Conservation (phyloP, 495 filamentous ascomycete genomes). For the Copromyces sp. region DNA sequence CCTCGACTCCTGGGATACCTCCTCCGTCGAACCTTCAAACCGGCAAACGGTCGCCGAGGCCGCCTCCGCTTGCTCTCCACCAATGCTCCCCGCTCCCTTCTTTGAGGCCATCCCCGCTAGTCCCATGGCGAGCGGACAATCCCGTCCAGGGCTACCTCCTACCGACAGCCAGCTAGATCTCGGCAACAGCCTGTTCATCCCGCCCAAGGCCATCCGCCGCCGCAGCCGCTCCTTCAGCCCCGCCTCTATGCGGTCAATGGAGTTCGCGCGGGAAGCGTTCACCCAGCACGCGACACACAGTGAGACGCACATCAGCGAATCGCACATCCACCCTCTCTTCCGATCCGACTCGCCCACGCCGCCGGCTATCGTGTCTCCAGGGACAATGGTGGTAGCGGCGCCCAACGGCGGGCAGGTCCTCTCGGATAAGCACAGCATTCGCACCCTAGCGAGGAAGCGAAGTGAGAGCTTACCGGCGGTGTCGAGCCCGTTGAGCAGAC, state of each 20-base stretch:
- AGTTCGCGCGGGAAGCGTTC: slow-evolving; percentile 22
- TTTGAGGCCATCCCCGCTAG: slow-evolving; percentile 53
- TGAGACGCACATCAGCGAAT: slow-evolving; percentile 69
- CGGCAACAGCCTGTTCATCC: slow-evolving; percentile 1
- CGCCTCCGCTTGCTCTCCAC: slow-evolving; percentile 23
- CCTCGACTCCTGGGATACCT: slow-evolving; percentile 63
- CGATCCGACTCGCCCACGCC: slow-evolving; percentile 62
- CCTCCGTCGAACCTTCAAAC: slow-evolving; percentile 47
- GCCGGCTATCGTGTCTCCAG: slow-evolving; percentile 54
- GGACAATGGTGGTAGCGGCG: slow-evolving; percentile 60
- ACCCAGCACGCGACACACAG: slow-evolving; percentile 22
- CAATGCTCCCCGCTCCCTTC: slow-evolving; percentile 23
- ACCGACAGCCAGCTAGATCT: background rate
- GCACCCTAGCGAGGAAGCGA: slow-evolving; percentile 53
- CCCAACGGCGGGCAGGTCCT: slow-evolving; percentile 61
- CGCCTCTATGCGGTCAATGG: slow-evolving; percentile 12
- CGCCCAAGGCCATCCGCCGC: slow-evolving; percentile 32
- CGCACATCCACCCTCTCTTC: slow-evolving; percentile 80
- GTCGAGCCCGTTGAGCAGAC: slow-evolving; percentile 41
- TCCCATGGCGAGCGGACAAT: slow-evolving; percentile 39
- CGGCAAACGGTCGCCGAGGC: slow-evolving; percentile 42
- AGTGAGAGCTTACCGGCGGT: slow-evolving; percentile 52
- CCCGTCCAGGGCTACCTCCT: slow-evolving; percentile 28
- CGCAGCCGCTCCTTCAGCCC: slow-evolving; percentile 39
- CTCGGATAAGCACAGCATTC: slow-evolving; percentile 42